These are phyloP conservation scores for Candida frijolesensis DNA, from an alignment of 1,139 yeast genomes.

Conservation along the genomic window DNA sequence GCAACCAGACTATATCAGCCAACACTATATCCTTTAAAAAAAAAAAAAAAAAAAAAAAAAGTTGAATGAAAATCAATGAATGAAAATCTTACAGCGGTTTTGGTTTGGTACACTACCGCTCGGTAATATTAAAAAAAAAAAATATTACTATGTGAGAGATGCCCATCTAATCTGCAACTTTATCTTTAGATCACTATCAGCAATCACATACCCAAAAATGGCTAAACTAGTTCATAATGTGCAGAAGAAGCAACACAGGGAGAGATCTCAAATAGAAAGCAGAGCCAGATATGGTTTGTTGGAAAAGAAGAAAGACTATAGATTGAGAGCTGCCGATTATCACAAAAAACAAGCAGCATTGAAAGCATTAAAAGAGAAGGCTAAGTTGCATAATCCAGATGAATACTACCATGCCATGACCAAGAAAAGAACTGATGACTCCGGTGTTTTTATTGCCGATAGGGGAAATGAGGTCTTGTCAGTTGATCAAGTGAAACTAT, in stretches of 20 bases:
- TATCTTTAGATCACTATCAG: background rate
- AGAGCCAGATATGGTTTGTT: constrained; percentile 78
- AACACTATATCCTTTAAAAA: background rate
- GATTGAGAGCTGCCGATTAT: constrained; percentile 82
- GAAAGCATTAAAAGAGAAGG: constrained; percentile 73
- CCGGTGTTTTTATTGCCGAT: constrained; percentile 68
- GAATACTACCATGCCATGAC: constrained; percentile 96
- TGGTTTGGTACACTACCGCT: background rate
- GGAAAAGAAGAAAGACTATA: constrained; percentile 95
- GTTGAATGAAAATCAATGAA: background rate
- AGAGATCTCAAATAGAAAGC: constrained; percentile 81
- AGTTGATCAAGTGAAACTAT: constrained; percentile 74
- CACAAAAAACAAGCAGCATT: constrained; percentile 88
- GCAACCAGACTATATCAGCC: background rate
- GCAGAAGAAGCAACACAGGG: constrained; percentile 94
- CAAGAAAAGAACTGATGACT: constrained; percentile 60
- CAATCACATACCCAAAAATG: constrained; percentile 40
- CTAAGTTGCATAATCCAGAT: constrained; percentile 82
- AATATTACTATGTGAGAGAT: constrained; percentile 2
- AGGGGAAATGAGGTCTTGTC: constrained; percentile 66
- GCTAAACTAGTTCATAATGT: constrained; percentile 82
- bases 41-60: background rate
- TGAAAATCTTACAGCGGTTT: background rate
- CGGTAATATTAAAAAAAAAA: constrained; percentile 1
- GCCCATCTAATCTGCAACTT: constrained; percentile 8